These are phyloP conservation scores for Kwoniella botswanensis DNA, from an alignment of 768 basidiomycete species.

Conservation along the genomic window DNA sequence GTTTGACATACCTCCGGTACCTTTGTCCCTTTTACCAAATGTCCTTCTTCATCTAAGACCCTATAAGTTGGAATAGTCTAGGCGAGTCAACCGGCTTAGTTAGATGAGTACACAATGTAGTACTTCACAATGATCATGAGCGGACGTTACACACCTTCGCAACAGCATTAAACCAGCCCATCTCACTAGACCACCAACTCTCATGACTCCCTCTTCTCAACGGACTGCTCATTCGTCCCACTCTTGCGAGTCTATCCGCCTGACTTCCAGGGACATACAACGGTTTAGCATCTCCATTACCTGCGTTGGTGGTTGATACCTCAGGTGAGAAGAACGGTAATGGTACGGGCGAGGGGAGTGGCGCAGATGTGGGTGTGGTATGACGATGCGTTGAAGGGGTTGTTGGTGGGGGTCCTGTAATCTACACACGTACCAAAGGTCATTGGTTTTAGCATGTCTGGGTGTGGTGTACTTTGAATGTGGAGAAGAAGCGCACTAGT, in stretches of 20 bases:
- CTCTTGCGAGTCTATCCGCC: constrained; percentile 42
- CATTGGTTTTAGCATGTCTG: background rate
- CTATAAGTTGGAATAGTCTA: constrained; percentile 79
- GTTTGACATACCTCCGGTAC: constrained; percentile 69
- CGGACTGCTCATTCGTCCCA: constrained; percentile 45
- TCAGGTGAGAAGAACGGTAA: constrained; percentile 27
- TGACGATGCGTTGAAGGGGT: constrained; percentile 25
- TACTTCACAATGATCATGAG: background rate
- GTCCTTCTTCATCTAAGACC: constrained; percentile 79
- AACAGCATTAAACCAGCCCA: constrained; percentile 55
- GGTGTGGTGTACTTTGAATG: background rate
- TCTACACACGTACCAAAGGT: constrained; percentile 21
- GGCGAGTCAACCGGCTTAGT: background rate
- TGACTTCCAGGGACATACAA: constrained; percentile 47
- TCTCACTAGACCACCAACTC: constrained; percentile 52
- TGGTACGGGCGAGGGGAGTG: constrained; percentile 31
- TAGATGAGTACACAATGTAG: background rate
- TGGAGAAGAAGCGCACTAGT: background rate
- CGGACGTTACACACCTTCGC: constrained; percentile 41
- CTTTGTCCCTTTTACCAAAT: constrained; percentile 72
- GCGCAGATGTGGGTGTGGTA: constrained; percentile 37
- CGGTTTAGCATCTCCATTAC: constrained; percentile 37
- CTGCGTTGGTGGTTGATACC: constrained; percentile 2
- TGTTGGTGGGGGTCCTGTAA: constrained; percentile 50
- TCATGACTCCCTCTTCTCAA: constrained; percentile 53